Base-by-base conservation (phyloP, 1,139 yeast genomes). In the Groenewaldozyma auringiensis region DNA sequence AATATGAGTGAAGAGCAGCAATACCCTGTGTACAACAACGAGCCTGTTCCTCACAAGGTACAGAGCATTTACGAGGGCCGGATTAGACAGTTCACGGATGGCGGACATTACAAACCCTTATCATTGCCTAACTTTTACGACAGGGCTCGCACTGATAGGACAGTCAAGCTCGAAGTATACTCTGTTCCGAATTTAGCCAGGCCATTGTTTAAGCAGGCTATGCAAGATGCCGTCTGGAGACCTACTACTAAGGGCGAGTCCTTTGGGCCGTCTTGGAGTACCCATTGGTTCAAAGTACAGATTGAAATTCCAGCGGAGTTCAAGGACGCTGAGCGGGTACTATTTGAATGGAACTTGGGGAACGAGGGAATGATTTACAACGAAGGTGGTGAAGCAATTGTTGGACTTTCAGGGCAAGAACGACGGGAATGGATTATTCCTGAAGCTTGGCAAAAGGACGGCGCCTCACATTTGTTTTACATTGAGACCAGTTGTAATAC, bases 241-340 rank as follows among this genome's bases (percentile, higher is more conserved):
- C 66, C 69, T 17, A 79, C 87, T 22, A 68, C 71, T 27, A 78
- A 80, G 54, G 94, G 94, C 25, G 81, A 83, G 56, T 68, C 72
- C n/a, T 87, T 84, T 64, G 96, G 96, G 0, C 97, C 97, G 1
- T 83, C 94, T 14, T 92, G 97, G 98, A 82, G 92, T 52, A 83
- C 96, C 1, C 94, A 88, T 56, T 92, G 98, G 98, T 87, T 92
- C 65, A 76, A 80, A 55, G 69, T 89, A 36, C 67, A 72, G 21
- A 66, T 85, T 51, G 69, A 70, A 27, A 69, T 89, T 4, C 95
- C 95, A 0, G 58, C 69, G 18, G 63, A 70, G 2, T 72, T 62
- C 71, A 61, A 46, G 53, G 59, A 48, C 46, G 62, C 64, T 14
- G 69, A 68, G 37, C 74, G 73, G 36, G 73, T 88, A 40, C 69